phyloP scores from a whole-genome alignment of 1,284 basidiomycete species.

The Sanghuangporus baumii region DNA sequence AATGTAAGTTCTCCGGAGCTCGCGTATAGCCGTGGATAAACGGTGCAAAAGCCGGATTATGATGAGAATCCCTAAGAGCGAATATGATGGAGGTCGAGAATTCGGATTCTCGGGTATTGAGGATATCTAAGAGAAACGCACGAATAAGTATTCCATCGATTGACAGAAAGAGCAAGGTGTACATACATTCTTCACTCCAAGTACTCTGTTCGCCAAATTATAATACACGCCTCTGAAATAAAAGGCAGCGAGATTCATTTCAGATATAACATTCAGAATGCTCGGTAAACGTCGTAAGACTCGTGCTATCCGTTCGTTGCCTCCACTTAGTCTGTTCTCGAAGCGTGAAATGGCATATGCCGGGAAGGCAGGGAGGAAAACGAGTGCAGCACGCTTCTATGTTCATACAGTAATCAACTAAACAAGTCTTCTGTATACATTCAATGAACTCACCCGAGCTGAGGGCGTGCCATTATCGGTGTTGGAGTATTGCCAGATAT shows the following conservation, averaged over 20 bases:
- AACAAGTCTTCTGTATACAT: neutral
- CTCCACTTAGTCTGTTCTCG: constrained; percentile 31
- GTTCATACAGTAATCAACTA: neutral
- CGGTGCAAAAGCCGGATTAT: constrained; percentile 66
- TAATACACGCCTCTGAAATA: constrained; percentile 80
- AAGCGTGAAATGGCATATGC: constrained; percentile 54
- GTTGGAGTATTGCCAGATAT: constrained; percentile 68
- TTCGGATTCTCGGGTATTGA: constrained; percentile 66
- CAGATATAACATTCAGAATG: constrained; percentile 49
- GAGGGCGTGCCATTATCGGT: constrained; percentile 34
- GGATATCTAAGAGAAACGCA: constrained; percentile 52
- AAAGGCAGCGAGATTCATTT: constrained; percentile 79
- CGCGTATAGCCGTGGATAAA: constrained; percentile 31
- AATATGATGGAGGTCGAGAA: constrained; percentile 74
- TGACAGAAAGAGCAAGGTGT: neutral
- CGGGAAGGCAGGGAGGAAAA: constrained; percentile 63
- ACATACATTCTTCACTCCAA: constrained; percentile 71
- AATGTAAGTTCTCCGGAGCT: constrained; percentile 15
- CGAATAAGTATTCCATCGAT: neutral
- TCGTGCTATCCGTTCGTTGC: constrained; percentile 31
- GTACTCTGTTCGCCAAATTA: constrained; percentile 64
- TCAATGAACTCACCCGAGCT: constrained; percentile 24
- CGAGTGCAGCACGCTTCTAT: constrained; percentile 44
- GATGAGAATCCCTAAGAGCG: constrained; percentile 76
- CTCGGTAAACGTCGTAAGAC: constrained; percentile 40